Percentiles rank a stretch among this genome's conserved stretches.
Evolutionary conservation across 345 rosid genomes (phyloP).

Genomic region (Heritiera fomes): DNA sequence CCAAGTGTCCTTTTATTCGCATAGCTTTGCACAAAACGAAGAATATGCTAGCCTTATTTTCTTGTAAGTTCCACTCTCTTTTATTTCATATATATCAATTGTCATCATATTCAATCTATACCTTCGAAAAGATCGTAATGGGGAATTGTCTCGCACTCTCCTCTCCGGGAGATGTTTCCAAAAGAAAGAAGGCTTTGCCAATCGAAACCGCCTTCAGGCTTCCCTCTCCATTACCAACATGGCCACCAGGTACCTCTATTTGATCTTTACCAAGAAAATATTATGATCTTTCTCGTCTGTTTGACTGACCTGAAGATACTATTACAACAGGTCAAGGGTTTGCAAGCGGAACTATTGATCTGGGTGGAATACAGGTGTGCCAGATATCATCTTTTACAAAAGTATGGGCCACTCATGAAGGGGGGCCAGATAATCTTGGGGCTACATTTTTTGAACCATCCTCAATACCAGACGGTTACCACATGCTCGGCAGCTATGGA

Average conservation of each 20-base stretch:
- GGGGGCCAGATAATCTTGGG: conserved; percentile 70
- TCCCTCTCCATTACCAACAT: conserved; percentile 62
- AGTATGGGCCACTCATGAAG: conserved; percentile 60
- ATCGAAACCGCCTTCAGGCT: conserved; percentile 56
- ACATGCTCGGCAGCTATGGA: conserved; percentile 55
- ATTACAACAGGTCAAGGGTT: conserved; percentile 51
- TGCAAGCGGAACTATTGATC: conserved; percentile 52
- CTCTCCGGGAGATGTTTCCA: conserved; percentile 25
- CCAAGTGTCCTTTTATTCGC: background rate
- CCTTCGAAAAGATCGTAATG: conserved; percentile 16
- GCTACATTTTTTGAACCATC: conserved; percentile 79
- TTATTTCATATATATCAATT: background rate
- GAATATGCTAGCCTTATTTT: background rate
- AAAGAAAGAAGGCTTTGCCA: conserved; percentile 44
- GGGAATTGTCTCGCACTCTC: conserved; percentile 32
- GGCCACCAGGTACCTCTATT: conserved; percentile 45
- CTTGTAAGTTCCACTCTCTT: background rate
- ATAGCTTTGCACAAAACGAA: background rate
- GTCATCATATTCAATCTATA: background rate
- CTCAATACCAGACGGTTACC: conserved; percentile 46
- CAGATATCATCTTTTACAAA: conserved; percentile 61
- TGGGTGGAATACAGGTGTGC: conserved; percentile 62
- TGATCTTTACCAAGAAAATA: background rate
- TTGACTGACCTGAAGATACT: background rate
- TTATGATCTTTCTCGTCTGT: background rate